Conservation (phyloP, 164 flowering plant species). For the Macadamia tetraphylla region DNA sequence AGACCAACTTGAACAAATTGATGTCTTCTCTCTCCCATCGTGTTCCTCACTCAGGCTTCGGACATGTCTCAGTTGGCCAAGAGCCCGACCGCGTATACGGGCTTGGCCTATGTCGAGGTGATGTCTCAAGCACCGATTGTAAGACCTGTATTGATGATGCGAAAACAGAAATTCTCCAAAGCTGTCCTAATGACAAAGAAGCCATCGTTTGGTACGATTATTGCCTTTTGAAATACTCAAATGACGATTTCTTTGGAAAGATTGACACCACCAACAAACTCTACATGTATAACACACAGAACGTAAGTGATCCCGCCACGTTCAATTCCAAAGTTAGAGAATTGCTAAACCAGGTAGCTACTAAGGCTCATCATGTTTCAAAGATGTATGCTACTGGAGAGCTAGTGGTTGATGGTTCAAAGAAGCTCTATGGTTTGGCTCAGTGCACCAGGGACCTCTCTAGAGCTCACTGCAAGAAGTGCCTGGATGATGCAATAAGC, state of each 20-base stretch:
- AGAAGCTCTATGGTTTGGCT: background rate
- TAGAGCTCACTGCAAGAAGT: background rate
- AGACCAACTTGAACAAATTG: conserved; percentile 22
- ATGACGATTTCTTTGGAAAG: background rate
- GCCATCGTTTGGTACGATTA: conserved; percentile 28
- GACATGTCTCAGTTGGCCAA: too few species aligned
- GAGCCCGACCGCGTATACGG: background rate
- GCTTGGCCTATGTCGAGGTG: conserved; percentile 19
- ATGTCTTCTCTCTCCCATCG: background rate
- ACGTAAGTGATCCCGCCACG: background rate
- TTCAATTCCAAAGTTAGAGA: background rate
- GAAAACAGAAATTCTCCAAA: conserved; percentile 1
- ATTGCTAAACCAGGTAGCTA: background rate
- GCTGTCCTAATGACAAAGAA: conserved; percentile 17
- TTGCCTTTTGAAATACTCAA: conserved; percentile 20
- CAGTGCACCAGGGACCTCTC: background rate
- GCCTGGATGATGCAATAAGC: background rate
- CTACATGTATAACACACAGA: background rate
- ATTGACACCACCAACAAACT: background rate
- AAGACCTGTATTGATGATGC: conserved; percentile 14
- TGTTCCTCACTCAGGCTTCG: too few species aligned
- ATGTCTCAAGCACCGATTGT: conserved; percentile 15
- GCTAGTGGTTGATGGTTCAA: too few species aligned
- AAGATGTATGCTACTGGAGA: background rate
- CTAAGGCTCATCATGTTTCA: background rate